Evolutionary conservation across 2,329 filamentous ascomycete species (phyloP).

Genomic region (Phoma sp.): DNA sequence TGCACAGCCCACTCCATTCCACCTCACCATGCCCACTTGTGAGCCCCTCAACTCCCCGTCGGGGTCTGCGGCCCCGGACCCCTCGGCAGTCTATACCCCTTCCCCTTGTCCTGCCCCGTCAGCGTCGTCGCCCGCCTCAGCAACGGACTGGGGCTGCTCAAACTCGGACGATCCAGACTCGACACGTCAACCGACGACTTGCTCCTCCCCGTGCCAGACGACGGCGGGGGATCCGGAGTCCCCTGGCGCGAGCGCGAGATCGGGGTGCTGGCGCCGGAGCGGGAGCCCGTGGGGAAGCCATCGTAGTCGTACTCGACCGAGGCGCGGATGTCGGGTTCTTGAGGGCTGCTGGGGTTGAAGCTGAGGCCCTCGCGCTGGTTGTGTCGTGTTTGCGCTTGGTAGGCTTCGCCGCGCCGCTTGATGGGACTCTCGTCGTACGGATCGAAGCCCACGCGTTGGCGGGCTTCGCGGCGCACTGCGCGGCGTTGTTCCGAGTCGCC

Average conservation of each 20-base stretch:
- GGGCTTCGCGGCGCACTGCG: slow-evolving; percentile 64
- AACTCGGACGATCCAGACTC: slow-evolving; percentile 20
- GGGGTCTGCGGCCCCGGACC: slow-evolving; percentile 15
- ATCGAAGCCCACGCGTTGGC: slow-evolving; percentile 70
- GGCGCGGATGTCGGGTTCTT: background rate
- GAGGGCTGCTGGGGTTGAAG: no score
- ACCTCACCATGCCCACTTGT: background rate
- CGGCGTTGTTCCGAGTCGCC: slow-evolving; percentile 66
- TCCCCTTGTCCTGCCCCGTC: slow-evolving; percentile 16
- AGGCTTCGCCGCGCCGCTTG: slow-evolving; percentile 70
- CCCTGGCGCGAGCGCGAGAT: slow-evolving; percentile 29
- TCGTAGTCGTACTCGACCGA: slow-evolving; percentile 35
- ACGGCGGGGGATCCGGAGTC: background rate
- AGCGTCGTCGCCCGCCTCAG: slow-evolving; percentile 42
- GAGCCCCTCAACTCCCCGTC: background rate
- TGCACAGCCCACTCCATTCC: background rate
- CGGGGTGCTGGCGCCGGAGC: slow-evolving; percentile 1
- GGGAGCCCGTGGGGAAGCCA: slow-evolving; percentile 33
- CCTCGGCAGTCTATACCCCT: slow-evolving; percentile 28
- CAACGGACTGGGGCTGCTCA: slow-evolving; percentile 38
- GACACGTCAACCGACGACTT: background rate
- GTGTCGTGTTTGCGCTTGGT: slow-evolving; percentile 54
- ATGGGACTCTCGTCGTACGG: slow-evolving; percentile 74
- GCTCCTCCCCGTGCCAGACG: background rate
- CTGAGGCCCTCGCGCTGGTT: slow-evolving; percentile 13